Evolutionary conservation across 331 rosid genomes (phyloP), one percentile per base, ranked within the genome.

Genomic region (Quercus lobata): DNA sequence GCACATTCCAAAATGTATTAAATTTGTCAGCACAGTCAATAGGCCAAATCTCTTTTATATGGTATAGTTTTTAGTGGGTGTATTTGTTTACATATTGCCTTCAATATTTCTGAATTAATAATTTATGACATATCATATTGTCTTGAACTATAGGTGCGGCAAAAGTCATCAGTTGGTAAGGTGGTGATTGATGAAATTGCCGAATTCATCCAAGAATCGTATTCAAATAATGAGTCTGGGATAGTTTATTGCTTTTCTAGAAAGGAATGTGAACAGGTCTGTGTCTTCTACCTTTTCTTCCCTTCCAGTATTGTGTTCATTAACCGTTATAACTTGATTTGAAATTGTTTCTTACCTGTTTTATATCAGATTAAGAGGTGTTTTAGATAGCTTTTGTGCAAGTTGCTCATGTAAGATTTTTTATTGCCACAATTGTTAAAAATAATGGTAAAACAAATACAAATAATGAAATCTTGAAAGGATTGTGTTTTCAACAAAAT

Each of bases 181-280:
- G 88, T 87, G 76, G 94, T 86, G 49, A 81, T 91, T 80, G 96
- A 95, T 54, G 94, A 92, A 89, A 92, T 95, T 78, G 93, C 96
- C 3, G 87, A 81, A 62, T 93, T 89, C 80, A 85, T 95, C 83
- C 88, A 78, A 88, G 89, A 91, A 80, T 86, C 90, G 77, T 95
- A 90, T 84, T 83, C 96, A 65, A 89, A 91, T 79, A 84, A 88
- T 17, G 97, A 91, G 78, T 95, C 97, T 22, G 97, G 99, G 80
- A 95, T 92, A 72, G 93, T 95, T 73, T 95, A 95, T 87, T 95
- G 99, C 88, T 95, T 95, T 84, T 86, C 99, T 78, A 88, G 97
- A 85, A 95, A 91, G 88, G 99, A 95, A 86, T 95, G 97, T 84
- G 99, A 95, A 83, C 99, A 93, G 94, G 97, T 93, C 24, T 61